Evolutionary conservation across 495 filamentous ascomycete species (phyloP).

Genomic region (Podospora fimiseda): DNA sequence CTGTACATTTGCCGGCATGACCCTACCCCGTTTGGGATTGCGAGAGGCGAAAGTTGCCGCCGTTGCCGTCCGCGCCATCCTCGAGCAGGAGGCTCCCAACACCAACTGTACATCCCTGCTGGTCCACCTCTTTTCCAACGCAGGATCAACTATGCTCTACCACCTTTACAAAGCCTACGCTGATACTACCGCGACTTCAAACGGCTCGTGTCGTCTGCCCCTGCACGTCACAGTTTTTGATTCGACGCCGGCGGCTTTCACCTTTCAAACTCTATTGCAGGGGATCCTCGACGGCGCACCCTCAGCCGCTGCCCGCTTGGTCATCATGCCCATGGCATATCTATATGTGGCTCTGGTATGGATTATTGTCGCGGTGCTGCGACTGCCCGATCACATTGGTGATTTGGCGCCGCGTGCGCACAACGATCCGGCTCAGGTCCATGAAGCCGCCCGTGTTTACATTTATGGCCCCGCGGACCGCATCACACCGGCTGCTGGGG

Average conservation of each 20-base stretch:
- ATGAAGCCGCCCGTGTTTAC: slow-evolving; percentile 26
- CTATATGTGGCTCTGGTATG: slow-evolving; percentile 18
- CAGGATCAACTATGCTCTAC: slow-evolving; percentile 24
- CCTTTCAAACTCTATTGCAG: slow-evolving; percentile 18
- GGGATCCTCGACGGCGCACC: slow-evolving; percentile 23
- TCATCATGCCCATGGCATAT: slow-evolving; percentile 22
- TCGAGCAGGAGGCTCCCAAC: background rate
- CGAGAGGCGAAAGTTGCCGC: slow-evolving; percentile 7
- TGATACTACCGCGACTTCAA: background rate
- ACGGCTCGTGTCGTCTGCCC: slow-evolving; percentile 22
- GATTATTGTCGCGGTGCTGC: slow-evolving; percentile 17
- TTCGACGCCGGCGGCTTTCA: slow-evolving; percentile 25
- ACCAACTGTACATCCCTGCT: slow-evolving; percentile 20
- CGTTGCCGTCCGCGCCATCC: slow-evolving; percentile 5
- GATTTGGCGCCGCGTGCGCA: slow-evolving; percentile 20
- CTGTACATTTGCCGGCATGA: slow-evolving; percentile 15
- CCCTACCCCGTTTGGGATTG: slow-evolving; percentile 7
- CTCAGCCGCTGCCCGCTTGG: slow-evolving; percentile 11
- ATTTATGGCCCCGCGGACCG: slow-evolving; percentile 26
- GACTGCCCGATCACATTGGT: slow-evolving; percentile 22
- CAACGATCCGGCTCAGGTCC: slow-evolving; percentile 23
- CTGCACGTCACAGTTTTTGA: slow-evolving; percentile 27
- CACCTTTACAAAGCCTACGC: slow-evolving; percentile 19
- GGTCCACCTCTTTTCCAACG: slow-evolving; percentile 30
- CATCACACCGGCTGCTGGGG: slow-evolving; percentile 27